A percentile compares a stretch with the other conserved stretches of the same genome.
Conservation (phyloP, 192 early-diverging fungal genomes). For the Phlyctochytrium bullatum region DNA sequence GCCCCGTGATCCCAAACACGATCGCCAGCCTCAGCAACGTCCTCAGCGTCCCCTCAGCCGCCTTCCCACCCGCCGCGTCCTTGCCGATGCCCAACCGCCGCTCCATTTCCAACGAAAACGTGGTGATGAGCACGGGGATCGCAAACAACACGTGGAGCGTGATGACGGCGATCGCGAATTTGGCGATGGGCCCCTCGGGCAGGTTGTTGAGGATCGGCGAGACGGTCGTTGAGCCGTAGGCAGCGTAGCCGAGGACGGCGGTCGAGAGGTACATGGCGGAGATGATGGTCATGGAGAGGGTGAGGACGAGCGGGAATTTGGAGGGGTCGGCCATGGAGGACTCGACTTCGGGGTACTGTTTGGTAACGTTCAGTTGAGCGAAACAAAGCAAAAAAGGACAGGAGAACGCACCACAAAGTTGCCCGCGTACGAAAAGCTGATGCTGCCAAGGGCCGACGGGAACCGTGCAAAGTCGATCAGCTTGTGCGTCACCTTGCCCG, state of each 20-base stretch:
- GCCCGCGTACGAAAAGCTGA: conserved; percentile 82
- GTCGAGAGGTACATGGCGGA: conserved; percentile 66
- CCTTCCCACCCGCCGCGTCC: not conserved
- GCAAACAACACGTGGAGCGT: conserved; percentile 80
- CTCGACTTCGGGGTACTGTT: conserved; percentile 75
- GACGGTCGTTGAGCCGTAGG: conserved; percentile 66
- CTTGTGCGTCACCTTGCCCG: conserved; percentile 51
- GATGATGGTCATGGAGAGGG: conserved; percentile 61
- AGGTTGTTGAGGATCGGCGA: conserved; percentile 73
- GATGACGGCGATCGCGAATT: conserved; percentile 68
- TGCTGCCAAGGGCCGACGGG: conserved; percentile 72
- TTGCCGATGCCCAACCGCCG: conserved; percentile 51
- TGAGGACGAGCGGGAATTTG: conserved; percentile 68
- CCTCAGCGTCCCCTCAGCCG: conserved; percentile 26
- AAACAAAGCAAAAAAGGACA: too few relatives aligned
- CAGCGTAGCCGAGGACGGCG: conserved; percentile 67
- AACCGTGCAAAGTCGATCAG: conserved; percentile 53
- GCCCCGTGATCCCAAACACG: conserved; percentile 51
- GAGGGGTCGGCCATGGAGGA: conserved; percentile 70
- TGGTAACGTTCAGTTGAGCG: not conserved
- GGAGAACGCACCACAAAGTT: conserved; percentile 54
- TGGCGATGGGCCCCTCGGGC: conserved; percentile 54
- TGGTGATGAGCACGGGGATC: conserved; percentile 72
- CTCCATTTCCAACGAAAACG: conserved; percentile 74
- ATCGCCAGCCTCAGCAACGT: conserved; percentile 52